These are phyloP conservation scores for Cryphonectria radicalis DNA, from an alignment of 2,329 filamentous ascomycete species.

Conservation along the genomic window DNA sequence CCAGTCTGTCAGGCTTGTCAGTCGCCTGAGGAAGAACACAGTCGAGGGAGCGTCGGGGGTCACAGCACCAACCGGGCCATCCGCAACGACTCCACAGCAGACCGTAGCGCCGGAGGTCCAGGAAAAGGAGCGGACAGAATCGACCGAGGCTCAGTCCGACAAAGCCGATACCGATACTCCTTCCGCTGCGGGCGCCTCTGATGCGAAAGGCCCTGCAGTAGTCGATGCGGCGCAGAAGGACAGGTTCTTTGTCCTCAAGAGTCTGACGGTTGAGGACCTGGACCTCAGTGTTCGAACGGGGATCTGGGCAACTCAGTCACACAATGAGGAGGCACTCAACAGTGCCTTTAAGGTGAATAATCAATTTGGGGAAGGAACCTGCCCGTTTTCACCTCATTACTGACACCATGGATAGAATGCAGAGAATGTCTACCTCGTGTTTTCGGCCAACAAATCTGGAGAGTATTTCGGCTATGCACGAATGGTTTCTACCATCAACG, in stretches of 20 bases:
- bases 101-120: conserved; percentile 21
- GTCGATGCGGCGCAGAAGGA: conserved; percentile 56
- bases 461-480: conserved; percentile 96
- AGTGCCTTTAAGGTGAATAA: conserved; percentile 73
- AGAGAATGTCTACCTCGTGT: conserved; percentile 88
- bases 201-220: conserved; percentile 16
- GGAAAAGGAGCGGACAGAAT: conserved; percentile 17
- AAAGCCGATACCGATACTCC: conserved; percentile 14
- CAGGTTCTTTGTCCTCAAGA: conserved; percentile 92
- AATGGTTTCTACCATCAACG: conserved; percentile 83
- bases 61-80: conserved; percentile 60
- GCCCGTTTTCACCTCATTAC: conserved; percentile 12
- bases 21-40: conserved; percentile 70
- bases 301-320: conserved; percentile 91
- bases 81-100: conserved; percentile 40
- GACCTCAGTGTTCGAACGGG: conserved; percentile 86
- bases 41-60: conserved; percentile 51
- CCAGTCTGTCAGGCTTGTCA: conserved; percentile 82
- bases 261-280: conserved; percentile 86
- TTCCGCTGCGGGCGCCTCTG: conserved; percentile 9
- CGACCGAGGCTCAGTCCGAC: conserved; percentile 18
- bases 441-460: conserved; percentile 96
- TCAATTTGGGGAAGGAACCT: conserved; percentile 33
- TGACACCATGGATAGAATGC: conserved; percentile 56
- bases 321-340: conserved; percentile 87